Conservation (phyloP, 106 monocot genomes). For the Amphibolis antarctica region DNA sequence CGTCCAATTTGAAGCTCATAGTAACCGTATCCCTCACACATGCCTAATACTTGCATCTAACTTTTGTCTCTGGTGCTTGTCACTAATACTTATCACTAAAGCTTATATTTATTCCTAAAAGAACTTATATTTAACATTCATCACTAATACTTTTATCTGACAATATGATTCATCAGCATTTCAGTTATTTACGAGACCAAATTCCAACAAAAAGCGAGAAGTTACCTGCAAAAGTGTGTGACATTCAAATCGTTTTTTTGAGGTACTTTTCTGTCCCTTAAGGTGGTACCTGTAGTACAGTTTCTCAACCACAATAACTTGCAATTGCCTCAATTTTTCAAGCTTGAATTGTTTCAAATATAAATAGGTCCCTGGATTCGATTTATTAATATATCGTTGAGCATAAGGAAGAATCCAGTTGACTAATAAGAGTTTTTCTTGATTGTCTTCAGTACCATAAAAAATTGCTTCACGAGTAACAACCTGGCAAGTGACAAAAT, state of each 20-base stretch:
- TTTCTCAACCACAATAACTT: conserved; percentile 51
- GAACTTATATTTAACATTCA: too few relatives aligned
- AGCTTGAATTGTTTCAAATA: conserved; percentile 28
- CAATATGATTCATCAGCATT: too few relatives aligned
- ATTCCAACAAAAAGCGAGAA: too few relatives aligned
- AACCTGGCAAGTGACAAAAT: conserved; percentile 24
- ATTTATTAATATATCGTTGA: conserved; percentile 10
- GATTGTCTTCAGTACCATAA: conserved; percentile 51
- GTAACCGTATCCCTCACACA: too few relatives aligned
- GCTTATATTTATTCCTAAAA: too few relatives aligned
- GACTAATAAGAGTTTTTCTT: conserved; percentile 40
- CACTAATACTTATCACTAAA: too few relatives aligned
- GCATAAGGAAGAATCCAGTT: conserved; percentile 76
- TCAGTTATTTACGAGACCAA: too few relatives aligned
- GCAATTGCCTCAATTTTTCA: conserved; percentile 32
- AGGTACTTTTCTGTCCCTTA: conserved; percentile 27
- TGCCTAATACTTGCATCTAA: too few relatives aligned
- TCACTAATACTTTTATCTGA: too few relatives aligned
- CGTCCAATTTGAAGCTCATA: too few relatives aligned
- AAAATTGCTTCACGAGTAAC: conserved; percentile 76
- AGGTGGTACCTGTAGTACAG: conserved; percentile 50
- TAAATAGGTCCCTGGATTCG: conserved; percentile 25
- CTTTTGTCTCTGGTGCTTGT: too few relatives aligned
- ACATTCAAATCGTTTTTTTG: conserved; percentile 42
- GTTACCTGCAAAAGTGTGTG: conserved; percentile 61